Evolutionary conservation across 2,329 filamentous ascomycete genomes (phyloP).

Genomic region (Pseudogymnoascus sp.): DNA sequence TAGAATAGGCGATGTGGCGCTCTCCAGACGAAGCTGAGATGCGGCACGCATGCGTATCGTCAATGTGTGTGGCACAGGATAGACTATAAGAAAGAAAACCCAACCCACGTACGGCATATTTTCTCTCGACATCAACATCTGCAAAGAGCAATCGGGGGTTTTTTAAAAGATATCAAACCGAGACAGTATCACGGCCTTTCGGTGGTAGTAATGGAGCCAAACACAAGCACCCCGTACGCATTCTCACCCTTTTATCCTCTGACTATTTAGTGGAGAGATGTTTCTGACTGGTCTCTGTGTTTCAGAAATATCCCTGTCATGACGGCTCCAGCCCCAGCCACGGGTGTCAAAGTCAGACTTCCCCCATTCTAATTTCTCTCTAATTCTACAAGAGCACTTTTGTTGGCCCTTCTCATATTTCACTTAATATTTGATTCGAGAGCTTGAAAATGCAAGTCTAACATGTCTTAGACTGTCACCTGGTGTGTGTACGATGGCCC

Average conservation of each 20-base stretch:
- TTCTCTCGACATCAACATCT: not conserved
- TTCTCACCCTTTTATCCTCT: not conserved
- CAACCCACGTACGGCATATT: not conserved
- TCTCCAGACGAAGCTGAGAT: not conserved
- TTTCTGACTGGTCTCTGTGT: not conserved
- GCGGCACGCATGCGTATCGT: not conserved
- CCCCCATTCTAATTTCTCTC: not conserved
- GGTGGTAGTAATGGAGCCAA: not conserved
- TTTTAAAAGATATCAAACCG: not conserved
- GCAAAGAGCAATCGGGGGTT: not conserved
- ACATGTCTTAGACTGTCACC: not conserved
- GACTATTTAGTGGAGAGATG: not conserved
- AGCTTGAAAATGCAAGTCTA: not conserved
- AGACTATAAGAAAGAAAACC: not conserved
- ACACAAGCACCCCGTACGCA: not conserved
- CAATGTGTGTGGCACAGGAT: not conserved
- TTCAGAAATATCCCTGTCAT: not conserved
- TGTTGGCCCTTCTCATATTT: not conserved
- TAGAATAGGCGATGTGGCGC: slow-evolving; percentile 1
- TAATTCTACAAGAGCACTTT: not conserved
- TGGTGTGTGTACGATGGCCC: slow-evolving; percentile 1
- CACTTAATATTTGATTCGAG: not conserved
- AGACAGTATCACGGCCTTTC: not conserved
- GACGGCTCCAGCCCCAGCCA: not conserved
- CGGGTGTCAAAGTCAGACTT: not conserved